A percentile compares a stretch with the other conserved stretches of the same genome.
Evolutionary conservation across 345 rosid genomes (phyloP).

Genomic region (Hirschfeldia incana): DNA sequence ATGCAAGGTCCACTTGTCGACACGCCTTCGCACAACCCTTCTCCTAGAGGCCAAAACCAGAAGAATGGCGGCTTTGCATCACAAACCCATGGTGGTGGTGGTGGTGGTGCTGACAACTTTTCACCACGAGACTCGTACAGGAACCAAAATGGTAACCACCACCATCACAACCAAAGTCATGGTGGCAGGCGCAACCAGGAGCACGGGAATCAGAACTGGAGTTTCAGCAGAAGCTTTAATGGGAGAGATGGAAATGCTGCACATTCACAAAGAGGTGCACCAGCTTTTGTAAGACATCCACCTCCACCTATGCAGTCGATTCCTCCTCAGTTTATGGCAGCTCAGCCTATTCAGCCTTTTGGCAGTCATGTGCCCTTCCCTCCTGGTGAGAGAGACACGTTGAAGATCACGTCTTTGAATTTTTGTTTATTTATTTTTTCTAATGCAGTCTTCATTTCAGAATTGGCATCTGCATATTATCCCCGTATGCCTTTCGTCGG

Average conservation of each 20-base stretch:
- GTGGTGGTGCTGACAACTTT: conserved; percentile 54
- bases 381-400: conserved; percentile 62
- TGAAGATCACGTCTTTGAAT: conserved; percentile 12
- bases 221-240: conserved; percentile 49
- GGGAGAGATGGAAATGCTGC: conserved; percentile 61
- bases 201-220: conserved; percentile 67
- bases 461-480: conserved; percentile 54
- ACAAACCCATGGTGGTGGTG: conserved; percentile 50
- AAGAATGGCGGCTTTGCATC: conserved; percentile 56
- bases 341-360: conserved; percentile 54
- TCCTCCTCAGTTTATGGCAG: conserved; percentile 49
- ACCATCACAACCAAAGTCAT: conserved; percentile 47
- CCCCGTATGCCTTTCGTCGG: conserved; percentile 53
- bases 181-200: conserved; percentile 81
- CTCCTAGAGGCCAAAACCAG: conserved; percentile 44
- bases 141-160: conserved; percentile 61
- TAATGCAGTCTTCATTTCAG: conserved; percentile 46
- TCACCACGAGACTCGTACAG: conserved; percentile 58
- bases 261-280: conserved; percentile 58
- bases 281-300: conserved; percentile 61
- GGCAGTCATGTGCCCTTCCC: conserved; percentile 49
- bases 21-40: conserved; percentile 28
- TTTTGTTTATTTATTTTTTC: background rate
- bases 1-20: conserved; percentile 21
- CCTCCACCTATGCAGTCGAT: conserved; percentile 57